Evolutionary conservation across 2,329 filamentous ascomycete species (phyloP), one percentile per base, ranked within the genome.

Genomic region (Annulohypoxylon truncatum): DNA sequence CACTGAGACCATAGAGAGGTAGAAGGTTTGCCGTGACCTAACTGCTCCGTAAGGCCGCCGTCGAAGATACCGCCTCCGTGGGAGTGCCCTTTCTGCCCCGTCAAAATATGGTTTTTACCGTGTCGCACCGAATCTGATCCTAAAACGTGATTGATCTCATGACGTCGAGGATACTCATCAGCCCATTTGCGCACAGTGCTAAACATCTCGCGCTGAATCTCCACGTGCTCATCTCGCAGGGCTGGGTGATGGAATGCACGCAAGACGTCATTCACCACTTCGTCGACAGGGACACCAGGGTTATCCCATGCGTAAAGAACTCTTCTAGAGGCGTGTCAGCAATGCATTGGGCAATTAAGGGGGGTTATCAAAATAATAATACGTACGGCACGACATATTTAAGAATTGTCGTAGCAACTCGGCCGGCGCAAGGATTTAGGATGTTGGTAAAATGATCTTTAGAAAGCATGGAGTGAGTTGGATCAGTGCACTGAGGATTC

Each of bases 221-320:
- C 92, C 61, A 92, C 82, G 60, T 84, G 83, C 58, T 92, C 89
- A 72, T 96, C 87, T 22, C 95, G 90, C 28, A 93, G 83, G 5
- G 92, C 91, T 1, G 96, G 96, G 76, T 99, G 96, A 77, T 99
- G 96, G 82, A 98, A 97, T 9, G 93, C 89, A 22, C 88, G 87
- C 48, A 94, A 82, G 40, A 96, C 88, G 71, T 98, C 95, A 68
- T 92, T 84, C 67, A 94, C 84, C 0, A 98, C 91, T 78, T 96
- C 92, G 35, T 96, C 87, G 3, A 96, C 90, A 0, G 93, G 88
- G 0, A 97, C 89, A 44, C 90, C 89, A 2, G 91, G 87, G 76
- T 98, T 92, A 70, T 98, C 92, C 93, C 94, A 98, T 2, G 94
- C 95, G 76, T 95, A 97, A 18, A 99, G 84, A 50, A 98, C 82